phyloP scores from a whole-genome alignment of 768 basidiomycete species.

The Candolleomyces efflorescens region DNA sequence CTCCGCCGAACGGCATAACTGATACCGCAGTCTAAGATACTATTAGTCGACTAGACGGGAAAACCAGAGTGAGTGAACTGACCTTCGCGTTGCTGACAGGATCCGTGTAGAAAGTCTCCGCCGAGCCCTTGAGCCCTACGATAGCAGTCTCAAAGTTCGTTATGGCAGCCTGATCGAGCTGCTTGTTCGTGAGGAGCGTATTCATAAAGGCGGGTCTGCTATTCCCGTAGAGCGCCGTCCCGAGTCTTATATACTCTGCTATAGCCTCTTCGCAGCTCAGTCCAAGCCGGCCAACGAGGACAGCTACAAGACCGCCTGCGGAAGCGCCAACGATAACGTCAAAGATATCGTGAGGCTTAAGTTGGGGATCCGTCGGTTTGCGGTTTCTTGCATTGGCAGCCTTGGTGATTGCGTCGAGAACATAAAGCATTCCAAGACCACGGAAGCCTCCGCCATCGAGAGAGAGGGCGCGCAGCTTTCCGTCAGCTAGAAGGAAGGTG shows the following conservation, averaged over 20 bases:
- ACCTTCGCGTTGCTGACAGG: background rate
- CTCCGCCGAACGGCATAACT: background rate
- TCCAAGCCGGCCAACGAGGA: conserved; percentile 23
- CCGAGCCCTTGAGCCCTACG: background rate
- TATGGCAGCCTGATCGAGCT: background rate
- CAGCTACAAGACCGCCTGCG: conserved; percentile 21
- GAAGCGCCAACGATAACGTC: conserved; percentile 27
- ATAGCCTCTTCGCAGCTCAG: conserved; percentile 22
- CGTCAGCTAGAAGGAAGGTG: background rate
- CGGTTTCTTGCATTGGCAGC: conserved; percentile 8
- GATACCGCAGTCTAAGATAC: background rate
- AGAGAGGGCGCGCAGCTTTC: conserved; percentile 14
- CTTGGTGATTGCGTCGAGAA: conserved; percentile 21
- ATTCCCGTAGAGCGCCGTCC: conserved; percentile 10
- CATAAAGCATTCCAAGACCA: conserved; percentile 18
- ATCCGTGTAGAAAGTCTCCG: background rate
- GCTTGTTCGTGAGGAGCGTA: conserved; percentile 10
- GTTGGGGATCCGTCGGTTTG: conserved; percentile 2
- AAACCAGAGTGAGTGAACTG: too few species aligned
- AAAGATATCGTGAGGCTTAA: conserved; percentile 25
- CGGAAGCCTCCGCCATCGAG: conserved; percentile 26
- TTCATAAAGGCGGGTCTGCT: conserved; percentile 14
- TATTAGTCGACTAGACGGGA: background rate
- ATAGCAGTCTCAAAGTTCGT: background rate
- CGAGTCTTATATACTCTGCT: conserved; percentile 17